Conservation (phyloP, 305 asterid species). For the Fraxinus baroniana region DNA sequence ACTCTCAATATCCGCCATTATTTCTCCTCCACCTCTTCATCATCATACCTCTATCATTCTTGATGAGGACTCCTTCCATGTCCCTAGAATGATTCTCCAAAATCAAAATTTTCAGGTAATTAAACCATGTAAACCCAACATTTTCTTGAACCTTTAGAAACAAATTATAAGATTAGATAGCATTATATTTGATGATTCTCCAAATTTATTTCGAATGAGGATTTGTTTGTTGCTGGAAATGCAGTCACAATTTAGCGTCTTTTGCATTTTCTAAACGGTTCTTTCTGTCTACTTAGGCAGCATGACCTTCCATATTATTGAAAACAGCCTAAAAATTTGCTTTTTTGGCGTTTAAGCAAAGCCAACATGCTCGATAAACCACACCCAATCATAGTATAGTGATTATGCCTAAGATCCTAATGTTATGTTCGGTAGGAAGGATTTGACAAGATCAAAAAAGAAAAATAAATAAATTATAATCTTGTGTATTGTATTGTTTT, state of each 20-base stretch:
- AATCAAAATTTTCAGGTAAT: constrained; percentile 64
- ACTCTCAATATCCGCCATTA: constrained; percentile 71
- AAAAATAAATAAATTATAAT: background rate
- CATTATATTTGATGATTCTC: background rate
- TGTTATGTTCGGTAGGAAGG: background rate
- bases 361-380: background rate
- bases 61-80: constrained; percentile 68
- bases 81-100: constrained; percentile 66
- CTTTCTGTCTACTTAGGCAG: background rate
- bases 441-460: background rate
- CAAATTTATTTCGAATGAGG: background rate
- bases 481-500: background rate
- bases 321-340: background rate
- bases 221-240: background rate
- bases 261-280: background rate
- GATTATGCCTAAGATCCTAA: background rate
- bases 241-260: background rate
- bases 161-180: constrained; percentile 15
- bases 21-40: constrained; percentile 59
- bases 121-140: background rate
- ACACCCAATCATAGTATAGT: background rate
- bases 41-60: constrained; percentile 69
- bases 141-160: constrained; percentile 12
- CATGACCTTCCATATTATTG: background rate
- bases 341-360: background rate